These are phyloP conservation scores for Xylariaceae sp. DNA, from an alignment of 2,329 filamentous ascomycete species.

Conservation along the genomic window DNA sequence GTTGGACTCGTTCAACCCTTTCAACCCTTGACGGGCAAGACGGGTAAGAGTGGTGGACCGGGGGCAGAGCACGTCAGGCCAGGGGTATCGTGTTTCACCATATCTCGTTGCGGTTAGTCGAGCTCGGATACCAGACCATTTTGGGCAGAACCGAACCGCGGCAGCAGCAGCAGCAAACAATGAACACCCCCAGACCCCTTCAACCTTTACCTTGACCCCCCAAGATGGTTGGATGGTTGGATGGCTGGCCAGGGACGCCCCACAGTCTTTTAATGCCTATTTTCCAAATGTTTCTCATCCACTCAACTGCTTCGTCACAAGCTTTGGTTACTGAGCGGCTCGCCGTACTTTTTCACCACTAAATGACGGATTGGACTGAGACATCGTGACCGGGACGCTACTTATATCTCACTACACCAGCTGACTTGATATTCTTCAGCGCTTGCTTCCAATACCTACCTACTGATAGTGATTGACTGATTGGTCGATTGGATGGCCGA, in stretches of 20 bases:
- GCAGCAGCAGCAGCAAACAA: constrained; percentile 4
- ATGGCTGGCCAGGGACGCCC: background rate
- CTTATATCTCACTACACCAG: background rate
- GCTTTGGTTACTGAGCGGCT: constrained; percentile 11
- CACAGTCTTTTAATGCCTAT: background rate
- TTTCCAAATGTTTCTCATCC: constrained; percentile 17
- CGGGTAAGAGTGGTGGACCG: background rate
- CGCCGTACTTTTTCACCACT: constrained; percentile 4
- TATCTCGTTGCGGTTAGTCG: constrained; percentile 18
- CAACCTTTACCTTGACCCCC: too few species aligned
- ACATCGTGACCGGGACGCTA: constrained; percentile 9
- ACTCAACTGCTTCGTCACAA: constrained; percentile 4
- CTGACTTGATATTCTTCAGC: constrained; percentile 14
- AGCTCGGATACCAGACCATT: constrained; percentile 5
- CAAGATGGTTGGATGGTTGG: too few species aligned
- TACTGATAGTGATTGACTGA: too few species aligned
- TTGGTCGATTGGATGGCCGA: too few species aligned
- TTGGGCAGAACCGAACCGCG: constrained; percentile 4
- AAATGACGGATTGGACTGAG: background rate
- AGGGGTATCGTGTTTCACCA: constrained; percentile 28
- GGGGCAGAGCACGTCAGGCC: background rate
- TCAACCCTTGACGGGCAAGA: too few species aligned
- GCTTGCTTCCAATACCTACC: constrained; percentile 13
- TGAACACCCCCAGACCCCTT: background rate
- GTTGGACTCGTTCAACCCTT: too few species aligned